Evolutionary conservation across 2,329 filamentous ascomycete genomes (phyloP).

Genomic region (Sporothrix pallida): DNA sequence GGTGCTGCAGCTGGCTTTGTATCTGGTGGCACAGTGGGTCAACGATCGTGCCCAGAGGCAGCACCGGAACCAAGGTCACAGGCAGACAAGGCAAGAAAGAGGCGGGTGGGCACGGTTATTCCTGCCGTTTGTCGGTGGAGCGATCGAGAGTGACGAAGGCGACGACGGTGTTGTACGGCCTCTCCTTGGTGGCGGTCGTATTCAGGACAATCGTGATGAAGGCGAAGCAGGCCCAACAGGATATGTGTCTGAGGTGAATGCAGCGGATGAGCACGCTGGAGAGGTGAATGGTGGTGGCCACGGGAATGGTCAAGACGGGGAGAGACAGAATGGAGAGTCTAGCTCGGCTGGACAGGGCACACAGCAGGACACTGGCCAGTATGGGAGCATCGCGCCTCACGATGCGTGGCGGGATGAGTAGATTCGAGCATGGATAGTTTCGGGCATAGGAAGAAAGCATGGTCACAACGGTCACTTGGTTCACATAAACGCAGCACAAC

Average conservation of each 20-base stretch:
- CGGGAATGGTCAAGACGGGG: too few relatives aligned
- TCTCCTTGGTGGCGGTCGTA: not conserved
- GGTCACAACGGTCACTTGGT: too few relatives aligned
- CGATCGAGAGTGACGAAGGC: not conserved
- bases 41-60: not conserved
- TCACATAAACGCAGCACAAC: too few relatives aligned
- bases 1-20: slow-evolving; percentile 57
- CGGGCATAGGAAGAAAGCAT: too few relatives aligned
- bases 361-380: too few relatives aligned
- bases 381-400: too few relatives aligned
- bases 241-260: not conserved
- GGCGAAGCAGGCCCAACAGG: not conserved
- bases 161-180: not conserved
- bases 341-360: too few relatives aligned
- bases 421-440: too few relatives aligned
- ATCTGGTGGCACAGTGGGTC: slow-evolving; percentile 18
- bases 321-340: too few relatives aligned
- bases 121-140: not conserved
- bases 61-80: not conserved
- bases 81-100: not conserved
- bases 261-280: not conserved
- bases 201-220: not conserved
- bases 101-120: not conserved
- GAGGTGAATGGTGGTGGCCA: too few relatives aligned
- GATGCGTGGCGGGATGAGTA: too few relatives aligned